Base-by-base conservation (phyloP, 495 filamentous ascomycete genomes). In the Podospora tetraspora region DNA sequence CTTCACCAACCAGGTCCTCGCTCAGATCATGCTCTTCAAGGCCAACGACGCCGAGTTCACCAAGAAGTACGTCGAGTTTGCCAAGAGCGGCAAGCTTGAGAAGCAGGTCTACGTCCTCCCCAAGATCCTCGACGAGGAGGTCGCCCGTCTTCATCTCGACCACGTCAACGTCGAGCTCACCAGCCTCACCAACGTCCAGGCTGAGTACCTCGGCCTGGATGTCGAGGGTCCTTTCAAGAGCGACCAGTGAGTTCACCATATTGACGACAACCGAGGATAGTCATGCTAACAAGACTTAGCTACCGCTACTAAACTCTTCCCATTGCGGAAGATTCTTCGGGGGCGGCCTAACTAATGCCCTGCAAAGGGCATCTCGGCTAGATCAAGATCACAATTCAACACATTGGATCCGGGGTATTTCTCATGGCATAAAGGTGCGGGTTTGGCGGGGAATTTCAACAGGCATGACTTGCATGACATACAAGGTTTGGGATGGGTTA, bases 1-100 rank as follows among this genome's bases (percentile, higher is more conserved):
- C 70, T 99, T 99, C 91, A 97, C 94, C 85, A 99, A 99, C 89
- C 95, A 99, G 87, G 95, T 97, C 71, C 92, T 99, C 78, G 95
- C 95, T 29, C 95, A 99, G 85, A 99, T 99, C 83, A 91, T 97
- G 85, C 86, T 99, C 71, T 99, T 83, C 90, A 98, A 98, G 89
- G 89, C 89, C 73, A 86, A 90, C 79, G 94, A 99, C 75, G 86
- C 84, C 76, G 90, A 82, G 63, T 99, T 98, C 80, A 87, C 90
- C 79, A 82, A 89, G 79, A 97, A 97, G 86, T 97, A 98, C 82
- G 85, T 91, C 75, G 95, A 97, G 82, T 99, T 97, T 82, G 93
- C 91, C 81, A 91, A 93, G 86, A 86, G 87, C 63, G 84, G 84
- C 74, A 95, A 95, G 87, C 94, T 97, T 78, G 84, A 86, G 68